Conservation (phyloP, 2,329 filamentous ascomycete genomes). For the Sclerotinia glacialis region DNA sequence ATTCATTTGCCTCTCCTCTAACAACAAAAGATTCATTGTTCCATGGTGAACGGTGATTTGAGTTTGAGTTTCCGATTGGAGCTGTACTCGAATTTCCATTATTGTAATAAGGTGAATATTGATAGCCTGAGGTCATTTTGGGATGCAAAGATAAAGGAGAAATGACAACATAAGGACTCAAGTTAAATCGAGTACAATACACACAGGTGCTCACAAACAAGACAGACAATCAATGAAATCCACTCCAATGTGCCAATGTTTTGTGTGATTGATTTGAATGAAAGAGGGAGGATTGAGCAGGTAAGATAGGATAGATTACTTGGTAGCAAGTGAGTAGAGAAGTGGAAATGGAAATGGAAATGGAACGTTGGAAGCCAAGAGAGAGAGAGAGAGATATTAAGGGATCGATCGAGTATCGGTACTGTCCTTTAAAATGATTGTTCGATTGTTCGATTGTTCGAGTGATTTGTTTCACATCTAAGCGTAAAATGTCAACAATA, state of each 20-base stretch:
- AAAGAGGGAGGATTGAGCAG: background rate
- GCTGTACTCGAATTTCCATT: slow-evolving; percentile 8
- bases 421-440: background rate
- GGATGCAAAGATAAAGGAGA: slow-evolving; percentile 23
- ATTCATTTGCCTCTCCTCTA: slow-evolving; percentile 6
- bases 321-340: background rate
- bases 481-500: background rate
- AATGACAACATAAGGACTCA: slow-evolving; percentile 6
- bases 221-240: slow-evolving; percentile 23
- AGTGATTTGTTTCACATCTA: background rate
- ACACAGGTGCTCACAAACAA: slow-evolving; percentile 13
- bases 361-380: background rate
- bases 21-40: background rate
- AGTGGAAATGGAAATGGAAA: background rate
- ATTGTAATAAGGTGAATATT: slow-evolving; percentile 6
- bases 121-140: slow-evolving; percentile 21
- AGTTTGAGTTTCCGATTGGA: background rate
- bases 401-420: background rate
- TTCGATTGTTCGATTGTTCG: background rate
- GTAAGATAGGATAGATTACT: too few relatives aligned
- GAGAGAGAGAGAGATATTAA: too few relatives aligned
- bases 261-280: background rate
- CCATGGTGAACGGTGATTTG: slow-evolving; percentile 2
- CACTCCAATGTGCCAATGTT: slow-evolving; percentile 3
- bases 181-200: slow-evolving; percentile 16